Base-by-base conservation (phyloP, 345 rosid genomes). In the Zanthoxylum bungeanum region DNA sequence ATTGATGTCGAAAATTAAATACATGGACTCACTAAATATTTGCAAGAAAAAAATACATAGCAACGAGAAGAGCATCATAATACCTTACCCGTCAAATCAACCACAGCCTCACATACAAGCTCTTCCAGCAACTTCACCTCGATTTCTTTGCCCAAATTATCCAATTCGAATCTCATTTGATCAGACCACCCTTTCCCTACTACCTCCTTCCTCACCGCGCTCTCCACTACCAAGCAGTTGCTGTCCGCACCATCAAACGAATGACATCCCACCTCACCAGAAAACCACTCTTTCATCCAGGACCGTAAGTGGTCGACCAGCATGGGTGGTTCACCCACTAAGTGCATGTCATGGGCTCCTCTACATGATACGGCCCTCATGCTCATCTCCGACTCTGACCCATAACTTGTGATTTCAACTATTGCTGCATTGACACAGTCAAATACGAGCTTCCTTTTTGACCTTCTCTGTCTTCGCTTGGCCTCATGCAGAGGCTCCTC, bases 51-150 rank as follows among this genome's bases (percentile, higher is more conserved):
- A 28, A 65, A 19, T 2, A 34, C 42, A 73, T 12, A 22, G 28
- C 8, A 64, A 57, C 16, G 12, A 24, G 9, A 17, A 47, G 19
- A 8, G 39, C 73, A 65, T 76, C 72, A 72, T 64, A 70, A 75
- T 57, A 69, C 61, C 69, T 74, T 72, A 63, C 78, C 77, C 57
- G 84, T 78, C 74, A 89, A 66, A 64, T 86, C 89, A 25, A 75
- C 77, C 66, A 93, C 91, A 34, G 90, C 83, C 74, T 96, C 98
- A 73, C 87, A 87, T 73, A 93, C 87, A 40, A 93, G 90, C 73
- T 96, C 97, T 68, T 85, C 82, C 70, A 93, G 80, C 82, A 96
- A 75, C 63, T 76, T 81, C 79, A 78, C 67, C 78, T 86, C 93
- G 65, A 93, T 86, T 64, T 88, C 90, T 66, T 49, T 37, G 49